Evolutionary conservation across 352 stramenopile species (phyloP).

Genomic region (Blastocystis sp.): DNA sequence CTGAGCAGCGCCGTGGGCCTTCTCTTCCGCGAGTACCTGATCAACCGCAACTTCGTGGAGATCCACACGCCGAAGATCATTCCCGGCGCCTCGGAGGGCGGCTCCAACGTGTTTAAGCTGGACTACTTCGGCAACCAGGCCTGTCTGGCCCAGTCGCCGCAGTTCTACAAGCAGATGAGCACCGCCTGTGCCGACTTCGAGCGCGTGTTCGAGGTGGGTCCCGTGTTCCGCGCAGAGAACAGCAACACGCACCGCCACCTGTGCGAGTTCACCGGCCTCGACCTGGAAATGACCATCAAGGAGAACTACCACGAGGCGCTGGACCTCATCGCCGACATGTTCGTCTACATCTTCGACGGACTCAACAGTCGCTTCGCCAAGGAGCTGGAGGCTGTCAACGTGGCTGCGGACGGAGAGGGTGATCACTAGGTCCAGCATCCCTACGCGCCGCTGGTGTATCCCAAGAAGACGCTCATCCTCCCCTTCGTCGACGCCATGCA

Average conservation of each 20-base stretch:
- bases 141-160: conserved; percentile 86
- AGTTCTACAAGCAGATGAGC: conserved; percentile 99
- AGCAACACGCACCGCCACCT: conserved; percentile 95
- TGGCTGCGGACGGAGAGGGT: conserved; percentile 60
- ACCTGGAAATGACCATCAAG: conserved; percentile 98
- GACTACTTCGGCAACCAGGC: conserved; percentile 94
- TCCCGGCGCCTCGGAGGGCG: conserved; percentile 86
- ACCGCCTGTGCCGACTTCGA: conserved; percentile 91
- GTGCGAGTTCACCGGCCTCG: conserved; percentile 97
- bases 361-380: conserved; percentile 80
- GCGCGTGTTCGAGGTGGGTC: conserved; percentile 89
- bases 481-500: conserved; percentile 83
- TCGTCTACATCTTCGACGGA: conserved; percentile 98
- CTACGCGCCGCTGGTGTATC: conserved; percentile 88
- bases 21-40: conserved; percentile 90
- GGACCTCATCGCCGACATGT: conserved; percentile 91
- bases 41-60: conserved; percentile 86
- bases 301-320: conserved; percentile 97
- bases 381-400: conserved; percentile 83
- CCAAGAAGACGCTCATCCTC: conserved; percentile 71
- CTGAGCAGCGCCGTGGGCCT: conserved; percentile 59
- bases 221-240: conserved; percentile 97
- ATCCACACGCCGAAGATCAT: conserved; percentile 98
- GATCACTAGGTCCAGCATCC: conserved; percentile 76
- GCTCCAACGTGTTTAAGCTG: conserved; percentile 90